Evolutionary conservation across 106 monocot genomes (phyloP).

Genomic region (Cymbidium sinense): DNA sequence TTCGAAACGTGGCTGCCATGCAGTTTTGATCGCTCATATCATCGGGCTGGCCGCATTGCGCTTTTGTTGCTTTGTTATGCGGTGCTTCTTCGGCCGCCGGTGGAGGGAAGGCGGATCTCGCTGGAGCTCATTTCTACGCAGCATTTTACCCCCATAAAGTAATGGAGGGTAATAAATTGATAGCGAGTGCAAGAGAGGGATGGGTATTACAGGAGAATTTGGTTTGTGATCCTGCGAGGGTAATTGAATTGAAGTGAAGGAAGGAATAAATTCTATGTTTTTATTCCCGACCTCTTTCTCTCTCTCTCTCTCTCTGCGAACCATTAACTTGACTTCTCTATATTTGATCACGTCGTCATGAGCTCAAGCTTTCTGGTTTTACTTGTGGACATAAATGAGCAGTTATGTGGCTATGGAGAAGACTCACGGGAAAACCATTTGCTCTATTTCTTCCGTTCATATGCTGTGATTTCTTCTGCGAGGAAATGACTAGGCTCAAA

Average conservation of each 20-base stretch:
- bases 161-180: neutral
- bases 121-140: neutral
- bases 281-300: neutral
- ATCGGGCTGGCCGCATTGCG: too few relatives aligned
- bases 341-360: neutral
- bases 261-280: neutral
- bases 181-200: neutral
- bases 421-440: neutral
- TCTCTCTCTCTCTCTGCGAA: neutral
- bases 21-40: neutral
- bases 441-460: neutral
- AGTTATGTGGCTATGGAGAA: neutral
- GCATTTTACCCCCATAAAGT: too few relatives aligned
- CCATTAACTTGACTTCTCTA: too few relatives aligned
- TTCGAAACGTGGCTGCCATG: slow-evolving; percentile 4
- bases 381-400: slow-evolving; percentile 1
- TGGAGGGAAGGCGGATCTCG: neutral
- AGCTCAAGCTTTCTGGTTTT: neutral
- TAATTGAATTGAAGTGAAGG: neutral
- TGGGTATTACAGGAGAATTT: slow-evolving; percentile 1
- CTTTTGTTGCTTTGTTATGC: neutral
- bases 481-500: neutral
- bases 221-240: neutral
- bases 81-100: neutral
- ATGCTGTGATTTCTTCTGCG: neutral